phyloP scores from a whole-genome alignment of 306 rosid species.

The Acacia melanoxylon region DNA sequence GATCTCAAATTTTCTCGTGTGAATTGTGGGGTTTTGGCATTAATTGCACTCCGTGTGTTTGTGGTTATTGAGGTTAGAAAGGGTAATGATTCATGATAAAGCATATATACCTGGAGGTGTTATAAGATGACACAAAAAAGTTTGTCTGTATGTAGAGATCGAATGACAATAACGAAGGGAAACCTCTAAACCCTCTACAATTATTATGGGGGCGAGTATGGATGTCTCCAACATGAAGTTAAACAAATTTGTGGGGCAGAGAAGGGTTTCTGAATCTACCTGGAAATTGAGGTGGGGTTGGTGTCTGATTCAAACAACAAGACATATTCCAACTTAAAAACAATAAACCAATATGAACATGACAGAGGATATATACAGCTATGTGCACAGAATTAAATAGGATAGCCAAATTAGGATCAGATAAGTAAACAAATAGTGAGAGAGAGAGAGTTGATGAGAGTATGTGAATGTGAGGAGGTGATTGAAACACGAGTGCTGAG shows the following conservation, averaged over 20 bases:
- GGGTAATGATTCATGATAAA: not conserved
- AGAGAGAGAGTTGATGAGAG: constrained; percentile 16
- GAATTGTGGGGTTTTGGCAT: constrained; percentile 1
- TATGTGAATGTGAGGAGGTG: constrained; percentile 56
- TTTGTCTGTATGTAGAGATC: constrained; percentile 39
- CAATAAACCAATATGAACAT: constrained; percentile 28
- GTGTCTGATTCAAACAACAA: constrained; percentile 59
- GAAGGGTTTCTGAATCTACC: constrained; percentile 86
- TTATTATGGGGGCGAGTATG: constrained; percentile 29
- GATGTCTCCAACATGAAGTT: constrained; percentile 41
- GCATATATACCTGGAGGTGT: constrained; percentile 24
- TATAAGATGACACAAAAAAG: constrained; percentile 30
- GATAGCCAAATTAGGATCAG: constrained; percentile 36
- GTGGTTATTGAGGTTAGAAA: not conserved
- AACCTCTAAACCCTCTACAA: constrained; percentile 36
- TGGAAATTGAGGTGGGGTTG: constrained; percentile 89
- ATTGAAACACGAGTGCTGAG: constrained; percentile 62
- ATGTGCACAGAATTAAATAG: not conserved
- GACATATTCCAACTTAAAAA: constrained; percentile 45
- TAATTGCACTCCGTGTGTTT: constrained; percentile 38
- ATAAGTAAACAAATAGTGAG: constrained; percentile 29
- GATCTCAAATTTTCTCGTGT: constrained; percentile 16
- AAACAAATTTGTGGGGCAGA: constrained; percentile 49
- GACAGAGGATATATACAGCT: constrained; percentile 10
- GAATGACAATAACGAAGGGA: constrained; percentile 27